Base-by-base conservation (phyloP, 2,329 filamentous ascomycete species). In the Colletotrichum viniferum region DNA sequence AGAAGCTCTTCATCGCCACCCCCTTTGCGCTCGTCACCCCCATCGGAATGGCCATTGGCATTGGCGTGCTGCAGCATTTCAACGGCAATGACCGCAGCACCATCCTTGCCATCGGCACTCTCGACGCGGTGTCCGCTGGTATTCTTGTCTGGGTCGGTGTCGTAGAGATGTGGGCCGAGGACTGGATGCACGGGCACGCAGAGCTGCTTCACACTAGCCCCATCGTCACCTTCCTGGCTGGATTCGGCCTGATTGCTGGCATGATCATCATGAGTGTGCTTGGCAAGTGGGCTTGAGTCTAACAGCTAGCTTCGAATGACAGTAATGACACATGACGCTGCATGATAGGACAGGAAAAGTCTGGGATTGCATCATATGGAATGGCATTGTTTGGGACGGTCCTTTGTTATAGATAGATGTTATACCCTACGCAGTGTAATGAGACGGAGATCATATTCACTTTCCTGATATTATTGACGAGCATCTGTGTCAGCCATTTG, bases 111-210 rank as follows among this genome's bases (percentile, higher is more conserved):
- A 91, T 96, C 43, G 94, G 94, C 1, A 95, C 93, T 0, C 86
- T 96, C 2, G 92, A 96, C 82, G 93, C 94, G 7, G 81, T 96
- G 12, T 94, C 92, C 1, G 93, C 94, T 0, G 94, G 94, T 32
- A 94, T 96, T 60, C 86, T 96, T 36, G 85, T 94, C n/a, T 96
- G 94, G 93, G 94, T 96, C 3, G 93, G 93, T 3, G 84, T 96
- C 2, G 94, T 96, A 0, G 94, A 96, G 85, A 95, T 96, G 93
- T 93, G 92, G 91, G 93, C 93, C 4, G 86, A 90, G 55, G 94
- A 96, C 81, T 96, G 94, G 94, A 89, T 91, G 79, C 86, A 86
- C 2, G 90, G 89, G 21, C 78, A 61, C 65, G 75, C 76, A 8
- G 90, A 93, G 80, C 83, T 94, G 81, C 82, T 88, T 18, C 83